Conservation (phyloP, 2,329 filamentous ascomycete species). For the Aspergillus sp. region DNA sequence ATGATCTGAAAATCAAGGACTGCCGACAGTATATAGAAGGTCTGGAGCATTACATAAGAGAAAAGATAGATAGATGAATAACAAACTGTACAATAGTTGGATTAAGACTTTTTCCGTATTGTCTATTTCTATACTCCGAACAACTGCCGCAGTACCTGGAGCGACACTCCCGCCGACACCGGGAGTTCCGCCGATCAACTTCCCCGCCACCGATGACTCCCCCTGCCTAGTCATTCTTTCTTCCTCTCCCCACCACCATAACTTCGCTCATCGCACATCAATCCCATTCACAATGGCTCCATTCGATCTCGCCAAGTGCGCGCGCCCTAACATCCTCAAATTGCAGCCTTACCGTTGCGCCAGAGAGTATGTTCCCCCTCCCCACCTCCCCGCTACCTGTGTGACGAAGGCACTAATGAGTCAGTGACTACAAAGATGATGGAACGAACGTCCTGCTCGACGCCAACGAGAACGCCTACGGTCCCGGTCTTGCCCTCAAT, state of each 20-base stretch:
- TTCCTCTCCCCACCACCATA: constrained; percentile 6
- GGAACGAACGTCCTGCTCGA: constrained; percentile 94
- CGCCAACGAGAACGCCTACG: constrained; percentile 96
- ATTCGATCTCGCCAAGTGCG: constrained; percentile 74
- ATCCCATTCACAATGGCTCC: constrained; percentile 45
- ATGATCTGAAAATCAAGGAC: not conserved
- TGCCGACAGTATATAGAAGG: constrained; percentile 4
- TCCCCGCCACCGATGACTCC: constrained; percentile 12
- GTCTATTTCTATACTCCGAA: not conserved
- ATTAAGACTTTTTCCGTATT: not conserved
- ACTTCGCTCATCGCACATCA: not conserved
- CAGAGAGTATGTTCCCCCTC: constrained; percentile 64
- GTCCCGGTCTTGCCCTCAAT: constrained; percentile 69
- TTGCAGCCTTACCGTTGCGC: constrained; percentile 80
- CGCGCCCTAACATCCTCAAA: constrained; percentile 73
- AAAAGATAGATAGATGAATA: not conserved
- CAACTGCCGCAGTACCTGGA: constrained; percentile 5
- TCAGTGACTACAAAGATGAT: constrained; percentile 97
- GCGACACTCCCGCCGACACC: not conserved
- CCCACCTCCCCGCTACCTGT: constrained; percentile 10
- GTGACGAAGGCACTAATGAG: constrained; percentile 27
- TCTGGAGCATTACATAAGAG: not conserved
- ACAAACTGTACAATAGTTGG: not conserved
- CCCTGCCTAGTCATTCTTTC: not conserved
- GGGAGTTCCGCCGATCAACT: constrained; percentile 8